A percentile compares a stretch with the other conserved stretches of the same genome.
Conservation (phyloP, 2,329 filamentous ascomycete species). For the Colletotrichum kahawae region DNA sequence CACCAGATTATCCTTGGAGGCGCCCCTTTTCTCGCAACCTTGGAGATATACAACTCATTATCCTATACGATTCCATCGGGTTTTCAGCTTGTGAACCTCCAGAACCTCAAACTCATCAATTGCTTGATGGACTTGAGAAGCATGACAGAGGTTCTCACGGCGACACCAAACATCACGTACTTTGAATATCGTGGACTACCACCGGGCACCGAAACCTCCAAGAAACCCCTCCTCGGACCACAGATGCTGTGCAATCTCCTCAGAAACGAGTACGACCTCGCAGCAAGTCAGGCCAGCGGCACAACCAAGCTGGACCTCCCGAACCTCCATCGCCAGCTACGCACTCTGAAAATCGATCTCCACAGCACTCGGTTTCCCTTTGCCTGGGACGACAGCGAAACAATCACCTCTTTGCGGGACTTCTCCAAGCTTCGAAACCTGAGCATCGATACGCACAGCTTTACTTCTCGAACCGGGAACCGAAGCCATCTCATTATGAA, state of each 20-base stretch:
- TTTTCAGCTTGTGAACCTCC: not conserved
- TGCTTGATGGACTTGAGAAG: not conserved
- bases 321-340: not conserved
- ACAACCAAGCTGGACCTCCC: not conserved
- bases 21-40: not conserved
- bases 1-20: not conserved
- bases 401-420: fast-evolving
- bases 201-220: fast-evolving
- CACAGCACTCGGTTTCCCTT: not conserved
- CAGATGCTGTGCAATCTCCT: not conserved
- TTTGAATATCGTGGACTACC: not conserved
- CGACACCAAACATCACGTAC: not conserved
- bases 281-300: not conserved
- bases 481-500: not conserved
- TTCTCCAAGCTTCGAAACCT: not conserved
- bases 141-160: not conserved
- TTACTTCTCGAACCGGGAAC: not conserved
- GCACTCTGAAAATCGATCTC: fast-evolving
- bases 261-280: not conserved
- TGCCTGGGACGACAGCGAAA: not conserved
- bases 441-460: not conserved
- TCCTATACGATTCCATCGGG: not conserved
- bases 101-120: not conserved
- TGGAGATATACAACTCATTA: not conserved
- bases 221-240: fast-evolving